Evolutionary conservation across 2,329 filamentous ascomycete genomes (phyloP).

Genomic region (Metarhizium guizhouense): DNA sequence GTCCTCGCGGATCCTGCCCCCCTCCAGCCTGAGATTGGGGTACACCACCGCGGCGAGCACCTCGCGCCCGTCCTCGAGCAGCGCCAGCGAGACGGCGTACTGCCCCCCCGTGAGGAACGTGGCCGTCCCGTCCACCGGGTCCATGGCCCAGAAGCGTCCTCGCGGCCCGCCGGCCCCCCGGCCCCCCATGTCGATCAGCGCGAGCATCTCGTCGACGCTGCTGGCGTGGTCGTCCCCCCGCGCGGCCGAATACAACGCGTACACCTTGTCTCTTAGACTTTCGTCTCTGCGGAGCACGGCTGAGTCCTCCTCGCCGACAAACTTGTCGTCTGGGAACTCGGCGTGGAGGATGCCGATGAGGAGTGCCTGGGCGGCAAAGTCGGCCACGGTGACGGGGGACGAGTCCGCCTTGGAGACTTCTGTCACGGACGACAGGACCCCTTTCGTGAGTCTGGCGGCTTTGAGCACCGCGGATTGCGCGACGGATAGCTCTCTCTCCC

Average conservation of each 20-base stretch:
- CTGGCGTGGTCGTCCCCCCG: not conserved
- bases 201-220: conserved; percentile 44
- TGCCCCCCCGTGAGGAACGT: conserved; percentile 53
- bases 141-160: conserved; percentile 50
- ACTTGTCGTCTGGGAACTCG: conserved; percentile 45
- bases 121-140: conserved; percentile 56
- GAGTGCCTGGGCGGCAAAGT: conserved; percentile 55
- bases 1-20: conserved; percentile 26
- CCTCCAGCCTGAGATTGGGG: conserved; percentile 41
- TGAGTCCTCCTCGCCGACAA: conserved; percentile 53
- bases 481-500: conserved; percentile 20
- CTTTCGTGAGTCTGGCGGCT: conserved; percentile 49
- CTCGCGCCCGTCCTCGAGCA: conserved; percentile 49
- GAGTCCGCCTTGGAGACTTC: conserved; percentile 48
- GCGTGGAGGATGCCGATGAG: conserved; percentile 47
- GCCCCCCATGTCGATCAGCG: conserved; percentile 51
- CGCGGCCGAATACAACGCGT: conserved; percentile 37
- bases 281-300: conserved; percentile 39
- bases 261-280: conserved; percentile 41
- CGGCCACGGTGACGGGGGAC: conserved; percentile 53
- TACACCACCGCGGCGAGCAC: conserved; percentile 51
- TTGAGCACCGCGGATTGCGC: conserved; percentile 40
- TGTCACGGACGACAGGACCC: conserved; percentile 30
- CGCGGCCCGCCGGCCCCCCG: conserved; percentile 25
- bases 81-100: conserved; percentile 51